These are phyloP conservation scores for Stagonosporopsis chrysanthemi DNA, from an alignment of 2,329 filamentous ascomycete species.

Conservation along the genomic window DNA sequence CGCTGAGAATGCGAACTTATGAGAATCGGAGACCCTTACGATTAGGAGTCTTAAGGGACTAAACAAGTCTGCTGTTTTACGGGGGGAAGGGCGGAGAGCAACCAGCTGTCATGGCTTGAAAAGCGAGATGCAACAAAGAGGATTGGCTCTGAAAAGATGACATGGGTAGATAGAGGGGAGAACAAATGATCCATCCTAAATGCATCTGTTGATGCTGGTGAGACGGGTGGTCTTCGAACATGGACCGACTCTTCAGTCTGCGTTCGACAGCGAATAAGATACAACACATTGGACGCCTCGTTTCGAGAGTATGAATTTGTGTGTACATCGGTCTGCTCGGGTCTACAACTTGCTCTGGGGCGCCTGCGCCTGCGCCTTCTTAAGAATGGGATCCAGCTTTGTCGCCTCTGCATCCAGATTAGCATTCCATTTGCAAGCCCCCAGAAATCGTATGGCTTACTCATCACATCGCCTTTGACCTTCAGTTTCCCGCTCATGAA, in stretches of 20 bases:
- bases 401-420: conserved; percentile 64
- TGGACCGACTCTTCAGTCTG: neutral
- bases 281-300: neutral
- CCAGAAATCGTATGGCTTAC: neutral
- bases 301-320: neutral
- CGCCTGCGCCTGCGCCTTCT: conserved; percentile 46
- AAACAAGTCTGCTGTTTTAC: no score
- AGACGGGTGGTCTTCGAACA: neutral
- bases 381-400: conserved; percentile 85
- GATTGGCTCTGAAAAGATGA: no score
- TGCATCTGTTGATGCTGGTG: neutral
- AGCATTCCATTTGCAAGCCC: neutral
- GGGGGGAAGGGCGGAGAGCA: no score
- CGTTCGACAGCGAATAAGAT: neutral
- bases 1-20: no score
- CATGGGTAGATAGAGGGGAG: no score
- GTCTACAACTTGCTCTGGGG: conserved; percentile 47
- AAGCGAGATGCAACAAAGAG: no score
- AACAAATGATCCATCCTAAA: no score
- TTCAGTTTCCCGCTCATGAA: conserved; percentile 99
- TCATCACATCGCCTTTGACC: conserved; percentile 98
- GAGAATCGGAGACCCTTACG: no score
- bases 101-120: no score
- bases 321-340: neutral
- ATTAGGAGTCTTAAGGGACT: no score